Base-by-base conservation (phyloP, 768 basidiomycete genomes). In the Boletus bicolor region DNA sequence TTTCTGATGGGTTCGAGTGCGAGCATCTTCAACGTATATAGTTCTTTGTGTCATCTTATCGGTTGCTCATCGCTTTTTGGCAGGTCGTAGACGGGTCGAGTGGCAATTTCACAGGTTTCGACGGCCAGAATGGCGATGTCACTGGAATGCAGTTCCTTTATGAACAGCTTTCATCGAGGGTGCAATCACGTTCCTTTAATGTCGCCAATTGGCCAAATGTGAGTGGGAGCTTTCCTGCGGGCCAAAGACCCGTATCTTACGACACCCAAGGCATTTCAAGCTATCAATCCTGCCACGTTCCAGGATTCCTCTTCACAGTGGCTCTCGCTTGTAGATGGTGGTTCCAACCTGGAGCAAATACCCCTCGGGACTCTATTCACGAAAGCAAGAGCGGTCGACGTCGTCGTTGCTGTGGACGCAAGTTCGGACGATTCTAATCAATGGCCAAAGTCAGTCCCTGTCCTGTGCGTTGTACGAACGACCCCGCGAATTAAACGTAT, bases 1-100 rank as follows among this genome's bases (percentile, higher is more conserved):
- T 93, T 90, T 66, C 67, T 92, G 35, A 86, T 90, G 77, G 91
- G 87, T 9, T 82, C 82, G 3, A 90, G 89, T 37, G 81, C 87
- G 17, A 85, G 80, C 60, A 67, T 87, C 26, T 89, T 89, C 71
- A 85, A 84, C 59, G 84, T 82, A 59, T 53, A 73, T 59, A 8
- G 4, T 28, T 36, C 14, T 42, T 48, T 32, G 14, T 24, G 7
- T 7, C 38, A 4, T 28, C 11, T 53, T 19, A 0, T 26, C 2
- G 30, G 6, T 32, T 36, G 37, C 39, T 55, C 36, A 56, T 26
- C 14, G 49, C 54, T 15, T 44, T 30, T 28, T 53, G 81, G 81
- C 78, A 82, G 80, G 70, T 77, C 21, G 61, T 84, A 2, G 75
- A 85, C 60, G 76, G 69, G 0, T 57, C 68, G 12, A 79, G 78